phyloP scores from a whole-genome alignment of 2,329 filamentous ascomycete genomes.

The Apiospora sp. region DNA sequence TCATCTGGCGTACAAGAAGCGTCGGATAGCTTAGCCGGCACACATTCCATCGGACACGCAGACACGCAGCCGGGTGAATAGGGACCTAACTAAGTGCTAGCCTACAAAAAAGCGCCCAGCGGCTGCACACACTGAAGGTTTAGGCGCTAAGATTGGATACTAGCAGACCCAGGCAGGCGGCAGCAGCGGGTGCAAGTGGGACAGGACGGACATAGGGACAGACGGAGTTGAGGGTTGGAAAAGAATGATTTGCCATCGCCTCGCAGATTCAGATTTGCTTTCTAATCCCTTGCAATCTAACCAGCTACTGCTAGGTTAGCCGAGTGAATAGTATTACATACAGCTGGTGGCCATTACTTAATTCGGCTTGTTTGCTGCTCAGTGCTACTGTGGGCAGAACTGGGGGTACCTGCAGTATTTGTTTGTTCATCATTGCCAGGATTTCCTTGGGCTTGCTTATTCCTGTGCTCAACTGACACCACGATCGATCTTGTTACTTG shows the following conservation, averaged over 20 bases:
- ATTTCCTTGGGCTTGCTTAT: background rate
- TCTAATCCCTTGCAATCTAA: conserved; percentile 10
- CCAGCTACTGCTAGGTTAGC: background rate
- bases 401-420: conserved; percentile 9
- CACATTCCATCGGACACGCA: background rate
- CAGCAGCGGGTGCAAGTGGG: conserved; percentile 14
- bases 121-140: background rate
- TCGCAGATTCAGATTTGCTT: background rate
- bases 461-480: background rate
- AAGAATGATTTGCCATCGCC: conserved; percentile 13
- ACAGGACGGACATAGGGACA: background rate
- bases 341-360: background rate
- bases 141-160: background rate
- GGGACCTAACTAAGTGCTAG: background rate
- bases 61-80: background rate
- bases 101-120: background rate
- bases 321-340: background rate
- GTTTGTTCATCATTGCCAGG: background rate
- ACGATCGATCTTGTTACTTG: background rate
- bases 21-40: background rate
- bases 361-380: background rate
- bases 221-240: background rate
- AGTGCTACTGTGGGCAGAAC: background rate
- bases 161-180: conserved; percentile 1
- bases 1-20: background rate